Evolutionary conservation across 2,329 filamentous ascomycete species (phyloP).

Genomic region (Cadophora sp.): DNA sequence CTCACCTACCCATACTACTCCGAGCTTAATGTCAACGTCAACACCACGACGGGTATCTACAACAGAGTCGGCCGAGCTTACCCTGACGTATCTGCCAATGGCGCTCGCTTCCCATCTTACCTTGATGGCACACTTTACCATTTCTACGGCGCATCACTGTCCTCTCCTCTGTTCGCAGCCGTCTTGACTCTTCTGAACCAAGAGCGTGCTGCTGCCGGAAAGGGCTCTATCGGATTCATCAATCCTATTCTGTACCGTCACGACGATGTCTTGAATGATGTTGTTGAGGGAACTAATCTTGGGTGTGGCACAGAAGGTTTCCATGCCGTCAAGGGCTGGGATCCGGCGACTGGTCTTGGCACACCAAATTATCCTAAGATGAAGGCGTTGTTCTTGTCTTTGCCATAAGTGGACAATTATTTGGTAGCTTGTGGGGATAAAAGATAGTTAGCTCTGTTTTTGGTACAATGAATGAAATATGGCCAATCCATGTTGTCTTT

Average conservation of each 20-base stretch:
- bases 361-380: slow-evolving; percentile 41
- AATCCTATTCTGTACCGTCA: slow-evolving; percentile 47
- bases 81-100: slow-evolving; percentile 62
- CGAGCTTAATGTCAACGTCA: slow-evolving; percentile 43
- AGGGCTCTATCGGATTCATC: slow-evolving; percentile 50
- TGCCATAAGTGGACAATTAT: slow-evolving; percentile 28
- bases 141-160: slow-evolving; percentile 33
- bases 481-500: too few relatives aligned
- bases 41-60: slow-evolving; percentile 54
- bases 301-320: slow-evolving; percentile 47
- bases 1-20: slow-evolving; percentile 37
- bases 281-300: slow-evolving; percentile 42
- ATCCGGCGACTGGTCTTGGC: slow-evolving; percentile 38
- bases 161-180: slow-evolving; percentile 35
- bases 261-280: slow-evolving; percentile 44
- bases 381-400: slow-evolving; percentile 34
- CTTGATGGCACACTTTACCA: slow-evolving; percentile 16
- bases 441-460: too few relatives aligned
- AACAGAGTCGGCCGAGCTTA: slow-evolving; percentile 57
- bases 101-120: slow-evolving; percentile 42
- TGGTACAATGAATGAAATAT: too few relatives aligned
- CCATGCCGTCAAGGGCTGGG: slow-evolving; percentile 41
- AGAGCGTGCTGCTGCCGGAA: slow-evolving; percentile 48
- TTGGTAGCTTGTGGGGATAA: background rate
- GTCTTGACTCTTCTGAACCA: slow-evolving; percentile 47